Percentiles rank a stretch among this genome's conserved stretches.
Evolutionary conservation across 2,329 filamentous ascomycete species (phyloP).

Genomic region (Claviceps africana): DNA sequence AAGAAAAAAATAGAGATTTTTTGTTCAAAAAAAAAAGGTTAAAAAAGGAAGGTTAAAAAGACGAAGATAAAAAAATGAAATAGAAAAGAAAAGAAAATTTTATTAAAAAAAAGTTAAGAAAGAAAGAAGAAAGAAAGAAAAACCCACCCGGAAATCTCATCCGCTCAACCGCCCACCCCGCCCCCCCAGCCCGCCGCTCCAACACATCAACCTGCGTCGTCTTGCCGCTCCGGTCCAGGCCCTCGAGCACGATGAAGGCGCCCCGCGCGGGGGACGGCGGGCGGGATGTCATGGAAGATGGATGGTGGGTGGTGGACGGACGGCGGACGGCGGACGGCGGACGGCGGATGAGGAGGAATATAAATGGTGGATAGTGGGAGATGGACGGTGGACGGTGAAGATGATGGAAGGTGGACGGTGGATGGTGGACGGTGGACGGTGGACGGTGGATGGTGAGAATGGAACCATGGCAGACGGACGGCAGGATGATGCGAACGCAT

Average conservation of each 20-base stretch:
- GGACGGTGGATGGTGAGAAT: too few species aligned
- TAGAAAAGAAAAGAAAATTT: not conserved
- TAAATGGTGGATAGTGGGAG: too few species aligned
- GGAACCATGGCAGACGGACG: too few species aligned
- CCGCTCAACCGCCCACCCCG: conserved; percentile 34
- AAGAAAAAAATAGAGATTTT: too few species aligned
- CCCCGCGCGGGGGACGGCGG: too few species aligned
- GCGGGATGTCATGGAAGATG: not conserved
- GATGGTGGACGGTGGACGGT: not conserved
- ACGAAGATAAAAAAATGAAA: not conserved
- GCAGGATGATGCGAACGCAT: too few species aligned
- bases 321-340: not conserved
- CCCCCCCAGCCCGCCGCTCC: conserved; percentile 36
- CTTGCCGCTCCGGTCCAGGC: conserved; percentile 81
- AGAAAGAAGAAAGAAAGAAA: not conserved
- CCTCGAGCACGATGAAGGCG: conserved; percentile 72
- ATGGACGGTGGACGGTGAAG: too few species aligned
- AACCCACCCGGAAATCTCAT: conserved; percentile 44
- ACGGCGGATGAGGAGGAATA: too few species aligned
- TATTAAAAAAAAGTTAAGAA: not conserved
- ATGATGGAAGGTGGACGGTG: too few species aligned
- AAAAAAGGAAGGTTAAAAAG: not conserved
- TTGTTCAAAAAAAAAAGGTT: too few species aligned
- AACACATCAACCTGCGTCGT: conserved; percentile 74
- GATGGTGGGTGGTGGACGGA: not conserved